Evolutionary conservation across 2,329 filamentous ascomycete genomes (phyloP).

Genomic region (Trichoderma hamatum): DNA sequence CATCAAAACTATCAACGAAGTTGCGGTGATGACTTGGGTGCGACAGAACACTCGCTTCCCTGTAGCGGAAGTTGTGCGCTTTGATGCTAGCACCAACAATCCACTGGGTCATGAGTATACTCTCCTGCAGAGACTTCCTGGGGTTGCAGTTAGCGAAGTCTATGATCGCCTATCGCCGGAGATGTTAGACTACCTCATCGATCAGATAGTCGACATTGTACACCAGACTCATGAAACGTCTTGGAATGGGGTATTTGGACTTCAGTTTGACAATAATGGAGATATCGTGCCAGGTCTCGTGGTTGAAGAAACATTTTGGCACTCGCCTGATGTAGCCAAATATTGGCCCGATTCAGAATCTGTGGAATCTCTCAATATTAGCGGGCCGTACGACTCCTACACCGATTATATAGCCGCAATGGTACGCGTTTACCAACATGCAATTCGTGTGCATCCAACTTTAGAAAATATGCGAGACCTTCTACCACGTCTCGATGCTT

Average conservation of each 20-base stretch:
- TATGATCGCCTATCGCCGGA: slow-evolving; percentile 33
- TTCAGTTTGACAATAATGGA: slow-evolving; percentile 30
- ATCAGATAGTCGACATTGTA: slow-evolving; percentile 38
- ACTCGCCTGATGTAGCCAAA: slow-evolving; percentile 36
- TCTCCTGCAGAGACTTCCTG: slow-evolving; percentile 36
- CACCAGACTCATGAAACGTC: slow-evolving; percentile 36
- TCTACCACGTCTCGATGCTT: slow-evolving; percentile 36
- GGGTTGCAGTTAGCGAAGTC: slow-evolving; percentile 36
- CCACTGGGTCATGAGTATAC: slow-evolving; percentile 40
- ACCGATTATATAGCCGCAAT: slow-evolving; percentile 34
- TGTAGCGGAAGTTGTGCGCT: slow-evolving; percentile 38
- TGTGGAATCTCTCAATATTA: slow-evolving; percentile 35
- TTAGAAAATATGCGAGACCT: slow-evolving; percentile 36
- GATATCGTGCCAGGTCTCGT: slow-evolving; percentile 33
- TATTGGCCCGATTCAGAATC: slow-evolving; percentile 36
- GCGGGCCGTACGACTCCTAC: slow-evolving; percentile 36
- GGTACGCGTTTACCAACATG: slow-evolving; percentile 35
- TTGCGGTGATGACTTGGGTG: slow-evolving; percentile 42
- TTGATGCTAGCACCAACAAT: slow-evolving; percentile 36
- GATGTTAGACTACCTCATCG: slow-evolving; percentile 33
- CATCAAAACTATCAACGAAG: slow-evolving; percentile 44
- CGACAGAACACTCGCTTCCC: slow-evolving; percentile 40
- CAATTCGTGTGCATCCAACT: slow-evolving; percentile 34
- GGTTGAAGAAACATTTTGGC: slow-evolving; percentile 45
- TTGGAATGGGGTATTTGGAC: slow-evolving; percentile 36